Conservation (phyloP, 192 early-diverging fungal species). For the Backusella liffmaniae region DNA sequence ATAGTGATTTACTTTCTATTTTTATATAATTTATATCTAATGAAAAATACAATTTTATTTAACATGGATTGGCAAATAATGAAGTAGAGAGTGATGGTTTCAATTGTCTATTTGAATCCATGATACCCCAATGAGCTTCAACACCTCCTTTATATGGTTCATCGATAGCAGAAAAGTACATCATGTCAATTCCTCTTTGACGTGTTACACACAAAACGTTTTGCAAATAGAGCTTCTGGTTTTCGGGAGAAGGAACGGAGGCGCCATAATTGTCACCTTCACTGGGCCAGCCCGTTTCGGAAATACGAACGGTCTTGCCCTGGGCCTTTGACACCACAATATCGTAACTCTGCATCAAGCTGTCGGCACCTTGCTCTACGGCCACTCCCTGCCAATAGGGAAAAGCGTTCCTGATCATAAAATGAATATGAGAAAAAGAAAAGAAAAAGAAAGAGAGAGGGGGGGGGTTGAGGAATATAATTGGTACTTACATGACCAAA, state of each 20-base stretch:
- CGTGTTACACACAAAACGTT: slow-evolving; percentile 51
- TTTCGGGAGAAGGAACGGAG: slow-evolving; percentile 46
- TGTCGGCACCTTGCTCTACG: slow-evolving; percentile 46
- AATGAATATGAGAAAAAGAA: neutral
- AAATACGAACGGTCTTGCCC: slow-evolving; percentile 51
- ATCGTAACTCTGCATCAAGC: slow-evolving; percentile 50
- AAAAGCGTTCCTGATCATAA: slow-evolving; percentile 31
- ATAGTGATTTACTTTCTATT: neutral
- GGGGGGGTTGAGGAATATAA: neutral
- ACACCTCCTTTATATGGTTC: slow-evolving; percentile 57
- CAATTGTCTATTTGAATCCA: slow-evolving; percentile 21
- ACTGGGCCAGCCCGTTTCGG: slow-evolving; percentile 65
- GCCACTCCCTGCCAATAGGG: slow-evolving; percentile 58
- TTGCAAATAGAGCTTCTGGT: slow-evolving; percentile 41
- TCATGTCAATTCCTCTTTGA: slow-evolving; percentile 46
- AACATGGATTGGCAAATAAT: neutral
- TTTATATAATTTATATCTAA: neutral
- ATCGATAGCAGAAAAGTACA: slow-evolving; percentile 59
- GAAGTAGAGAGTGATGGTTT: slow-evolving; percentile 6
- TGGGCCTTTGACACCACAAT: slow-evolving; percentile 42
- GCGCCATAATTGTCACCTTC: slow-evolving; percentile 45
- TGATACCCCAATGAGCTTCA: slow-evolving; percentile 25
- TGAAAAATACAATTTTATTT: neutral
- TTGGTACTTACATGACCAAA: slow-evolving; percentile 52
- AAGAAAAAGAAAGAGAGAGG: neutral